Percentiles rank a stretch among this genome's conserved stretches.
These are phyloP conservation scores for Leishmania mexicana DNA, from an alignment of 208 protist genomes.

Conservation along the genomic window DNA sequence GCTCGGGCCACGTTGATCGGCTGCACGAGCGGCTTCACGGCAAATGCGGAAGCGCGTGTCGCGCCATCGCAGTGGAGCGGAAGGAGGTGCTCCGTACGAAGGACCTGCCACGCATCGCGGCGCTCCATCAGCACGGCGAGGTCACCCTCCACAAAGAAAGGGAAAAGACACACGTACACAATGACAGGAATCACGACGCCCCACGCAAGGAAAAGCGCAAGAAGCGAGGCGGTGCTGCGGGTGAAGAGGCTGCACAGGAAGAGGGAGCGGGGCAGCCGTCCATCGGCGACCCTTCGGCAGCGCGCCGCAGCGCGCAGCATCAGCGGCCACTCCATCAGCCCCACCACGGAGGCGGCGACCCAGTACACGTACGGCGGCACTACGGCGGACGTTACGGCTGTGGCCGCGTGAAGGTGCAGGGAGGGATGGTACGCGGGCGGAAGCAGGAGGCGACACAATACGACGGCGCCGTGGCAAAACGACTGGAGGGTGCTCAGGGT, in stretches of 20 bases:
- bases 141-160: constrained; percentile 26
- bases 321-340: constrained; percentile 5
- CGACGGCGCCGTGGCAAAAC: not conserved
- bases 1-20: constrained; percentile 27
- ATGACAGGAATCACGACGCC: constrained; percentile 12
- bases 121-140: constrained; percentile 16
- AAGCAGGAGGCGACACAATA: not conserved
- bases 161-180: constrained; percentile 24
- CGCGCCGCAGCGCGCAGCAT: constrained; percentile 1
- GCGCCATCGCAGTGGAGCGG: constrained; percentile 11
- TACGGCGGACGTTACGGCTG: not conserved
- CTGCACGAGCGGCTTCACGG: constrained; percentile 8
- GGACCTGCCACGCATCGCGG: constrained; percentile 16
- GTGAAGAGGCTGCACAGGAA: constrained; percentile 18
- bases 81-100: constrained; percentile 22
- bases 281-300: not conserved
- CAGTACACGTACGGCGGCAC: constrained; percentile 9
- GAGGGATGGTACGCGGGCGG: not conserved
- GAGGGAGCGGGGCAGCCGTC: constrained; percentile 8
- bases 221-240: constrained; percentile 11
- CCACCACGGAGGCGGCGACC: not conserved
- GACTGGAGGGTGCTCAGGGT: not conserved
- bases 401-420: not conserved
- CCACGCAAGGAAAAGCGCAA: constrained; percentile 15
- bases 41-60: not conserved